Percentiles rank a stretch among this genome's conserved stretches.
These are phyloP conservation scores for Penicillium paradoxum DNA, from an alignment of 495 filamentous ascomycete genomes.

Conservation along the genomic window DNA sequence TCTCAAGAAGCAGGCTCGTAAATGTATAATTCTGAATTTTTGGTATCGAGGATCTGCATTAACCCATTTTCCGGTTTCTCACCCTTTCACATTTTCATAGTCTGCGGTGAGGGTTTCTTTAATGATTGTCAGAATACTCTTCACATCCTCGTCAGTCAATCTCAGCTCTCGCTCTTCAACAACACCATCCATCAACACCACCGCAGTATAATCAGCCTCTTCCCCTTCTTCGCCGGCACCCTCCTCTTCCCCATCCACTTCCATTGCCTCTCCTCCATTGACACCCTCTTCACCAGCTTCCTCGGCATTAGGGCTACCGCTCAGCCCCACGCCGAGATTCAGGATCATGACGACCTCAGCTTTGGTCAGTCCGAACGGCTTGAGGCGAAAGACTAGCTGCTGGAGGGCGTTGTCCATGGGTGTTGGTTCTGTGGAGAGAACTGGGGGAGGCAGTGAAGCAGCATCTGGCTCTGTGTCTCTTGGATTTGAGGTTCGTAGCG, in stretches of 20 bases:
- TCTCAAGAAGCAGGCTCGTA: background rate
- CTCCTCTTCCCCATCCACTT: slow-evolving; percentile 20
- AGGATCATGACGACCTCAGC: slow-evolving; percentile 61
- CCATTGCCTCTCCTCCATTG: slow-evolving; percentile 21
- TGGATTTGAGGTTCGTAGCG: slow-evolving; percentile 16
- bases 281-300: slow-evolving; percentile 11
- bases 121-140: slow-evolving; percentile 32
- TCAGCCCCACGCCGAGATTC: slow-evolving; percentile 48
- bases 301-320: background rate
- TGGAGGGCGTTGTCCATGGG: slow-evolving; percentile 36
- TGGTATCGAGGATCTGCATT: background rate
- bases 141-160: slow-evolving; percentile 34
- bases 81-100: slow-evolving; percentile 12
- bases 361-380: slow-evolving; percentile 53
- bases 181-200: slow-evolving; percentile 38
- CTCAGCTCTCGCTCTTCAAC: slow-evolving; percentile 44
- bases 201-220: slow-evolving; percentile 31
- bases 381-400: slow-evolving; percentile 37
- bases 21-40: background rate
- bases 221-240: slow-evolving; percentile 23
- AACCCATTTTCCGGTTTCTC: background rate
- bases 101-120: slow-evolving; percentile 28
- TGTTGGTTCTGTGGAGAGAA: slow-evolving; percentile 16
- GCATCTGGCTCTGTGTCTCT: slow-evolving; percentile 9
- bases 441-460: slow-evolving; percentile 5